A percentile compares a stretch with the other conserved stretches of the same genome.
Evolutionary conservation across 225 moss, liverwort and hornwort species (phyloP).

Genomic region (Lunularia cruciata): DNA sequence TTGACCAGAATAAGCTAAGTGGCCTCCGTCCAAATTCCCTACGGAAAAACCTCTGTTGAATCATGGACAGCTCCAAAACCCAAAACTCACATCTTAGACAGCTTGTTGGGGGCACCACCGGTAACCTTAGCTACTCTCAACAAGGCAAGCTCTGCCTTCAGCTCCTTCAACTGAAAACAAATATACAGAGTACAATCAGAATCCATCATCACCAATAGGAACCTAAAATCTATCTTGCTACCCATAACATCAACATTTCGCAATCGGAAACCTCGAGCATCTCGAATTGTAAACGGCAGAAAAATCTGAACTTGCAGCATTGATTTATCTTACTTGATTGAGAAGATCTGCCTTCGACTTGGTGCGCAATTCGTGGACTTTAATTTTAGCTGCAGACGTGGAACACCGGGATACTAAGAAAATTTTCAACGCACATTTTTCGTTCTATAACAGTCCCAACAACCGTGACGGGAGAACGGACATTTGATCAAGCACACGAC

Average conservation of each 20-base stretch:
- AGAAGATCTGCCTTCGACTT: conserved; percentile 62
- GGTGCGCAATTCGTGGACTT: conserved; percentile 59
- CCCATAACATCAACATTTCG: too few species aligned
- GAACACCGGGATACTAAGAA: background rate
- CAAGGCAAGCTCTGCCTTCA: conserved; percentile 85
- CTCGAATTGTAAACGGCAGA: too few species aligned
- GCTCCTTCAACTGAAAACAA: conserved; percentile 66
- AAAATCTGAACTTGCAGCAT: too few species aligned
- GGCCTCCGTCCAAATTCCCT: too few species aligned
- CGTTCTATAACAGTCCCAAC: background rate
- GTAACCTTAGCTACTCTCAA: conserved; percentile 85
- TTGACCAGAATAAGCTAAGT: too few species aligned
- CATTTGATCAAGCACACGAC: background rate
- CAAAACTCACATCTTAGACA: conserved; percentile 63
- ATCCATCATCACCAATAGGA: background rate
- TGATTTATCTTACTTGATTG: conserved; percentile 42
- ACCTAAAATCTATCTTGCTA: background rate
- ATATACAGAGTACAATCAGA: background rate
- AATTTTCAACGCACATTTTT: background rate
- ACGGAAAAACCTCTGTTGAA: too few species aligned
- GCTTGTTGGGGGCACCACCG: conserved; percentile 75
- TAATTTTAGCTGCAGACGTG: conserved; percentile 50
- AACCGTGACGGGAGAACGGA: background rate
- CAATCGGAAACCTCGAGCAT: too few species aligned
- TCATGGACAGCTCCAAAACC: too few species aligned